Base-by-base conservation (phyloP, 805 yeast species). In the Saturnispora galanensis region DNA sequence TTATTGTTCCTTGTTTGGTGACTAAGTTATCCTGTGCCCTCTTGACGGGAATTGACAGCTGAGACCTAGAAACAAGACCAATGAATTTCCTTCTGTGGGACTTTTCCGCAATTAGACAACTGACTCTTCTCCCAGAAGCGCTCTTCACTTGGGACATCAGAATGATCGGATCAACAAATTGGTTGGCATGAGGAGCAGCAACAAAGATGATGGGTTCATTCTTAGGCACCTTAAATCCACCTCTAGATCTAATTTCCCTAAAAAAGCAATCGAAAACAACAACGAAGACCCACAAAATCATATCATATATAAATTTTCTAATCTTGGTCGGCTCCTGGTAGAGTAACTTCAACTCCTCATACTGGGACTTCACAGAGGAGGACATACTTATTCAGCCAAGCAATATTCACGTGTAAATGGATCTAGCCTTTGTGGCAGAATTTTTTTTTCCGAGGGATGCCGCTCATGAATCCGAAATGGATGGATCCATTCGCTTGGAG, bases 1-100 rank as follows among this genome's bases (percentile, higher is more conserved):
- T 69, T 18, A 89, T 79, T 41, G 66, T 69, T 2, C 97, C 97
- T 0, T 69, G 57, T n/a, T 80, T 94, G 3, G 67, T 59, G 30
- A 59, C 66, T 61, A 90, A 70, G 58, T 79, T 79, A 60, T 93
- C 98, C 61, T 93, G 97, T 2, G 96, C 88, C 53, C 98, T 74
- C 12, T 77, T 81, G 1, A 93, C 98, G 4, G 97, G 96, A 51
- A 93, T 93, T 1, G 96, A 70, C 65, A 81, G 71, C 51, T 86
- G 85, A 49, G 81, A 71, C 44, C 81, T 71, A 2, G 96, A 81
- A 55, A 93, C 65, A 33, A 76, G 66, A 3, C 97, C 96, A 50
- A 93, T 78, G 45, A 84, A 73, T 15, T 48, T 51, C 9, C 65
- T 64, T 36, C 65, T 64, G 56, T 71, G 74, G 10, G 77, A 69